Conservation (phyloP, 352 stramenopile species). For the Achlya hypogyna region DNA sequence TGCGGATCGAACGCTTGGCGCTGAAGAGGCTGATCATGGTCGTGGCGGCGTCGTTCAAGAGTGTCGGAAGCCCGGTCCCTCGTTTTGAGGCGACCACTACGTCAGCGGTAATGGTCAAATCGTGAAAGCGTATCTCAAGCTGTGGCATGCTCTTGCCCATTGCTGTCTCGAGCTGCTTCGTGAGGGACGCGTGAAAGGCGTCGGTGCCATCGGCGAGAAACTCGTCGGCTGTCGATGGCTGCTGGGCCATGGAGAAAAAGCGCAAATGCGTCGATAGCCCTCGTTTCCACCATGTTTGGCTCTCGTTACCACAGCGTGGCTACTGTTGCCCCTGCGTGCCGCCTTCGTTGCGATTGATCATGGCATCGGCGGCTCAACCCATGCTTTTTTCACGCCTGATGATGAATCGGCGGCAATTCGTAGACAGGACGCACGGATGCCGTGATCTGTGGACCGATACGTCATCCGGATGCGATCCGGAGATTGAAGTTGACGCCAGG, state of each 20-base stretch:
- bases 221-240: neutral
- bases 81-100: neutral
- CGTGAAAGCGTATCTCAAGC: conserved; percentile 44
- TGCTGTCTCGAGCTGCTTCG: conserved; percentile 23
- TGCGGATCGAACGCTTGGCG: conserved; percentile 34
- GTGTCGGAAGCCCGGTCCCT: conserved; percentile 28
- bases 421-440: too few relatives aligned
- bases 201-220: conserved; percentile 5
- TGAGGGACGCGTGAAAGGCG: neutral
- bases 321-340: too few relatives aligned
- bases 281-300: neutral
- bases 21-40: conserved; percentile 24
- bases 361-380: too few relatives aligned
- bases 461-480: too few relatives aligned
- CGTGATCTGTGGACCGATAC: too few relatives aligned
- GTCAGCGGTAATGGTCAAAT: conserved; percentile 41
- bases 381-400: too few relatives aligned
- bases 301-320: neutral
- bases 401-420: too few relatives aligned
- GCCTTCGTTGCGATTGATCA: too few relatives aligned
- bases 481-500: too few relatives aligned
- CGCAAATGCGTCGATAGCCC: neutral
- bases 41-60: conserved; percentile 37
- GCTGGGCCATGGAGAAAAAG: neutral
- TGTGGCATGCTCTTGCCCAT: conserved; percentile 40